Base-by-base conservation (phyloP, 2,329 filamentous ascomycete species). In the Aspergillus sp. region DNA sequence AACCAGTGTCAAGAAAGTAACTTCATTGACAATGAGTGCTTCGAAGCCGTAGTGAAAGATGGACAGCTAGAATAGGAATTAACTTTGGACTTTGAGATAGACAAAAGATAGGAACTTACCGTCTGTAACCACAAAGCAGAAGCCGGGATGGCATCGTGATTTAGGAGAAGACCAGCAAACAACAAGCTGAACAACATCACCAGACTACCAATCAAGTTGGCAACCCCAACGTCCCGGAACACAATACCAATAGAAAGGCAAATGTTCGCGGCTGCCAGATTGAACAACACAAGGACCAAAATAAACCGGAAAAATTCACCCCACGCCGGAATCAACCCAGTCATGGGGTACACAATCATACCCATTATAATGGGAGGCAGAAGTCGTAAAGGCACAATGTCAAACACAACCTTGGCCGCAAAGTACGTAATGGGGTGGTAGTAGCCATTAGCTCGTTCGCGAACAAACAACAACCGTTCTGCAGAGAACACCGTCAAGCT, bases 1-100 rank as follows among this genome's bases (percentile, higher is more conserved):
- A 38, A 94, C 82, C 22, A 98, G 79, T 0, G 87, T 91, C 39
- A 98, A 76, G 60, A 89, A 88, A 22, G 89, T 84, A 42, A 96
- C 94, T 72, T 98, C 93, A 63, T 97, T 98, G 59, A 98, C 93
- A 53, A 97, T 95, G 12, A 98, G 79, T 2, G 88, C 87, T 74
- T 98, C 93, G 60, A 97, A 97, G 4, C 86, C 91, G 64, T 95
- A 98, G 66, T 98, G 93, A 79, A 98, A 98, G 53, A 98, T 98
- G 1, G 90, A 96, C 7, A 98, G 74, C 71, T 85, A 57, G 23
- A 46, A 9, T 4, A 15, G 30, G 46, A 30, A 48, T 69, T 58
- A 73, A 62, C 49, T 49, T 41, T 55, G 25, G 13, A 49, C 30
- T 25, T 45, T 6, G 17, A 12, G 7, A 6, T 15, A 15, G 19